phyloP scores from a whole-genome alignment of 2,329 filamentous ascomycete species.

The Penicillium sp. region DNA sequence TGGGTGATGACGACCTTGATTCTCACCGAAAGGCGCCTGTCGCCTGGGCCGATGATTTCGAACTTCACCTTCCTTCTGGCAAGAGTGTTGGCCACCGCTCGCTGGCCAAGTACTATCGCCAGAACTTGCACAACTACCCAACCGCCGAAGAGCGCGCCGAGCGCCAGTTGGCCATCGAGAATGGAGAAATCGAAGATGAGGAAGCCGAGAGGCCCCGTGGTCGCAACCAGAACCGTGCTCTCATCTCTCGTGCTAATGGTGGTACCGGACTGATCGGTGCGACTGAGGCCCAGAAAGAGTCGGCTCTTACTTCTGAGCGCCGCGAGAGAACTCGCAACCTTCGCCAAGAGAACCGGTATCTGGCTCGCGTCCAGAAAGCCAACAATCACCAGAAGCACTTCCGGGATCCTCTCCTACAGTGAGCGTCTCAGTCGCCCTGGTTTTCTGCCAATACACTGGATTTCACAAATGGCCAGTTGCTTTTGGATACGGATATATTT shows the following conservation, averaged over 20 bases:
- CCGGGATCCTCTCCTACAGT: constrained; percentile 62
- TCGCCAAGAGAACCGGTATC: constrained; percentile 64
- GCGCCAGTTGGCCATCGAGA: constrained; percentile 63
- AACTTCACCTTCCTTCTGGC: constrained; percentile 89
- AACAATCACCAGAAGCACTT: constrained; percentile 79
- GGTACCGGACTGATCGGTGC: constrained; percentile 77
- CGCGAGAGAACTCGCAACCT: constrained; percentile 69
- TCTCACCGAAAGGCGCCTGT: constrained; percentile 73
- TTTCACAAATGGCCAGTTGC: neutral
- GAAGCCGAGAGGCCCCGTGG: constrained; percentile 37
- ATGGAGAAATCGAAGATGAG: constrained; percentile 53
- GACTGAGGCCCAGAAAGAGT: constrained; percentile 73
- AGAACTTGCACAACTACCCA: constrained; percentile 87
- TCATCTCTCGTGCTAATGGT: constrained; percentile 72
- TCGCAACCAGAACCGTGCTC: constrained; percentile 53
- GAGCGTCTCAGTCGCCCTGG: constrained; percentile 23
- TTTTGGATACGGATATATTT: neutral
- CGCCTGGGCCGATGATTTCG: constrained; percentile 91
- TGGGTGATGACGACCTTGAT: constrained; percentile 86
- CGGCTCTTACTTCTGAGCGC: constrained; percentile 69
- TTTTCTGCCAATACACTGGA: neutral
- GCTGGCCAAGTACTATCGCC: constrained; percentile 83
- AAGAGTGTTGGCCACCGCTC: constrained; percentile 89
- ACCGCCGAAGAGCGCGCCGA: constrained; percentile 75
- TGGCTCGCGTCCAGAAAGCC: constrained; percentile 73